Conservation (phyloP, 1,284 basidiomycete species). For the Kwoniella shivajii region DNA sequence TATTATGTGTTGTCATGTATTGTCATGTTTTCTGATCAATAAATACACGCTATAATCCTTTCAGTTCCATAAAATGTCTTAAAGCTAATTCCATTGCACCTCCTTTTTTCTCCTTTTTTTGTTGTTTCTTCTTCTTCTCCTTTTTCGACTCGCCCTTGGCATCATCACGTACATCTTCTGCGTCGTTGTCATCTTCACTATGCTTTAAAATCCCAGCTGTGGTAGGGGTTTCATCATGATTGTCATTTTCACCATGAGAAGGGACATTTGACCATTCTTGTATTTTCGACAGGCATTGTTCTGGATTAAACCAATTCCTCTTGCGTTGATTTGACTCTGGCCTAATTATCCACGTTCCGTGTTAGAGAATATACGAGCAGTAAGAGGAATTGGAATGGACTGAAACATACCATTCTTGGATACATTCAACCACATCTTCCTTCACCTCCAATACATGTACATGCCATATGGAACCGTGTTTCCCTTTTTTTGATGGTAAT, state of each 20-base stretch:
- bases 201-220: neutral
- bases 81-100: slow-evolving; percentile 39
- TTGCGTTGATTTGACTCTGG: slow-evolving; percentile 38
- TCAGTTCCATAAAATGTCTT: slow-evolving; percentile 16
- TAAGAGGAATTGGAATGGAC: neutral
- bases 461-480: slow-evolving; percentile 33
- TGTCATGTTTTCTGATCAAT: too few relatives aligned
- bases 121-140: slow-evolving; percentile 13
- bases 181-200: neutral
- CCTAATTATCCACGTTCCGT: slow-evolving; percentile 21
- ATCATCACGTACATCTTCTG: slow-evolving; percentile 3
- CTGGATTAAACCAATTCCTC: slow-evolving; percentile 31
- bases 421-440: slow-evolving; percentile 20
- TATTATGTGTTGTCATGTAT: too few relatives aligned
- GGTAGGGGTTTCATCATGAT: neutral
- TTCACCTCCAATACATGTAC: slow-evolving; percentile 31
- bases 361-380: neutral
- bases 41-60: slow-evolving; percentile 11
- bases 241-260: neutral
- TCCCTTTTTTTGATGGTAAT: slow-evolving; percentile 18
- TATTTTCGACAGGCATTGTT: slow-evolving; percentile 25
- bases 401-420: slow-evolving; percentile 32
- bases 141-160: neutral
- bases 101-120: slow-evolving; percentile 42
- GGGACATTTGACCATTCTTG: slow-evolving; percentile 33